Evolutionary conservation across 768 basidiomycete species (phyloP).

Genomic region (Leccinum aurantiacum): DNA sequence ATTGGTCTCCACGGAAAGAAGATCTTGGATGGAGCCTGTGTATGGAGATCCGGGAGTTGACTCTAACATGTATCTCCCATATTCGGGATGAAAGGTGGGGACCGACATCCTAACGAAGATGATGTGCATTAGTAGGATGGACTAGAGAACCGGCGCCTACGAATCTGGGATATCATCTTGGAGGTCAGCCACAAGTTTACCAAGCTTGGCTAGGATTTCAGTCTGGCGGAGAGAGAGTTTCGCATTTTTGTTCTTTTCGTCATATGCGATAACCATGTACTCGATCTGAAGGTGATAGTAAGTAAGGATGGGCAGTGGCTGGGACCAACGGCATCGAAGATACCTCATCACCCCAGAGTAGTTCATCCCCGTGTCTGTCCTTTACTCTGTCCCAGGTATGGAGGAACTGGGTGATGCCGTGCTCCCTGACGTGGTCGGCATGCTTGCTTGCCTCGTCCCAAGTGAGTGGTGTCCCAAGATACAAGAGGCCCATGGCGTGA

Average conservation of each 20-base stretch:
- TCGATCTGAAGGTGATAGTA: constrained; percentile 62
- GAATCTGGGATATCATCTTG: constrained; percentile 48
- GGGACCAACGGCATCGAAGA: constrained; percentile 11
- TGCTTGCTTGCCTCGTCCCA: constrained; percentile 90
- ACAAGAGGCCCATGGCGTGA: constrained; percentile 81
- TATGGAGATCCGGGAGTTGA: constrained; percentile 96
- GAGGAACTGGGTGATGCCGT: constrained; percentile 95
- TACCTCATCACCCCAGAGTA: constrained; percentile 99
- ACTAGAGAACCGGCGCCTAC: constrained; percentile 40
- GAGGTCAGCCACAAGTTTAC: constrained; percentile 65
- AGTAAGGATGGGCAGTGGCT: constrained; percentile 12
- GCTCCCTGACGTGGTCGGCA: constrained; percentile 85
- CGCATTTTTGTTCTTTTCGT: constrained; percentile 75
- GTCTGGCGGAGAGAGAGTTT: constrained; percentile 92
- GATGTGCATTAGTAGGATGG: background rate
- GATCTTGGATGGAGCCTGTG: constrained; percentile 80
- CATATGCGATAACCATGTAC: constrained; percentile 91
- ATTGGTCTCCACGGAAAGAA: constrained; percentile 87
- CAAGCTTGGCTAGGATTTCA: constrained; percentile 85
- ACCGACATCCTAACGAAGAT: constrained; percentile 54
- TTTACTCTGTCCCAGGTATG: constrained; percentile 92
- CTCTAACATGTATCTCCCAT: constrained; percentile 98
- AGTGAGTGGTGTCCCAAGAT: constrained; percentile 86
- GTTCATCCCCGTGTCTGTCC: constrained; percentile 84
- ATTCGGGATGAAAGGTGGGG: constrained; percentile 96